Base-by-base conservation (phyloP, 2,329 filamentous ascomycete genomes). In the Sordariomycetes sp. region DNA sequence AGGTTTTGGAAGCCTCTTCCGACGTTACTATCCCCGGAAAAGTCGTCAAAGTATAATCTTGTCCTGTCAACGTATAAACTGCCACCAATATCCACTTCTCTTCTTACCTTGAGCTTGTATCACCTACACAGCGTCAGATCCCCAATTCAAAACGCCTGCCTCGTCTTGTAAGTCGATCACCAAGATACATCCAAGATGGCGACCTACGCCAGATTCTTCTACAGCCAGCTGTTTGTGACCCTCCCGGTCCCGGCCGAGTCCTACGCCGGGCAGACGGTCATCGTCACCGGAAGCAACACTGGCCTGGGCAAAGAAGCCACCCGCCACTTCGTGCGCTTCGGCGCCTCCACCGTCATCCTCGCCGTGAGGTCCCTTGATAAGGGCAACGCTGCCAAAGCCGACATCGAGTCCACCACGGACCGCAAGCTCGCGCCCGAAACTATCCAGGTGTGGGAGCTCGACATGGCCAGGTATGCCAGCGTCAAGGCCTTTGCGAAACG, bases 391-490 rank as follows among this genome's bases (percentile, higher is more conserved):
- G 62, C 65, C 2, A 73, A 66, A 0, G 50, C 58, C 1, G 62
- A 61, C 28, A 54, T 51, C 32, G 55, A 57, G 24, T 10, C 40
- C 25, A 14, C 16, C 18, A 57, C 55, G 3, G 25, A 22, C 25
- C 32, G 40, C 55, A 43, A 25, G n/a, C n/a, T n/a, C n/a, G n/a
- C n/a, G n/a, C 43, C 55, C 16, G 34, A 25, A 3, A 59, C 66
- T 1, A 64, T 77, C 25, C 70, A 77, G 34, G 72, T 79, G 14
- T 80, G 75, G 75, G 53, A 68, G 5, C 62, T 80, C 5, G 75
- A 80, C 59, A 71, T 79, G 54, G 58, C 60, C 6, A 72, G 66
- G 3, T 76, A 72, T 64, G 73, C 62, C 0, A 68, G 65, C 52
- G 63, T 72, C 50, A 61, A 62, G 50, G 65, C 51, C 57, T 80